Conservation (phyloP, 2,329 filamentous ascomycete genomes). For the Colletotrichum spaethianum region DNA sequence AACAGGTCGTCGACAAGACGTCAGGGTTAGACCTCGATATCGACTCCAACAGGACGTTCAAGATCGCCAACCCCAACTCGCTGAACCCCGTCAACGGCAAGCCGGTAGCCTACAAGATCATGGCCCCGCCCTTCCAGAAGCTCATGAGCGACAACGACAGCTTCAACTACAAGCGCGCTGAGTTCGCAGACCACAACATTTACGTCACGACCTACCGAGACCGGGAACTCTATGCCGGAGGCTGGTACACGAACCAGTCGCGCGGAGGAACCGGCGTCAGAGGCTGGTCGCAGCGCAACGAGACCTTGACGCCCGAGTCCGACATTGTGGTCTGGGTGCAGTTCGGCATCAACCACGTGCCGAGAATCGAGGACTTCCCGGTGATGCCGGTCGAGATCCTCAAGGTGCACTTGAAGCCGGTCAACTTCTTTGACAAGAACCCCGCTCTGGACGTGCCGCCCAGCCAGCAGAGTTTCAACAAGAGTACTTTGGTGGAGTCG, state of each 20-base stretch:
- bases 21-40: slow-evolving; percentile 23
- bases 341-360: slow-evolving; percentile 70
- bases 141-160: slow-evolving; percentile 37
- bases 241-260: slow-evolving; percentile 39
- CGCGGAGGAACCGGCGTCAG: slow-evolving; percentile 32
- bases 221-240: slow-evolving; percentile 36
- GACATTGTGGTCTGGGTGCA: slow-evolving; percentile 66
- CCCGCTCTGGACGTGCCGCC: slow-evolving; percentile 56
- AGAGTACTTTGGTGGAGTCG: slow-evolving; percentile 29
- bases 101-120: slow-evolving; percentile 41
- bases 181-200: slow-evolving; percentile 38
- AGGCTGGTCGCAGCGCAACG: slow-evolving; percentile 32
- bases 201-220: slow-evolving; percentile 39
- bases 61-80: slow-evolving; percentile 39
- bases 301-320: slow-evolving; percentile 22
- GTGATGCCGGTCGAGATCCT: slow-evolving; percentile 72
- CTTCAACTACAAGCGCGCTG: slow-evolving; percentile 38
- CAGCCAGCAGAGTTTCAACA: slow-evolving; percentile 39
- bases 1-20: slow-evolving; percentile 33
- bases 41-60: slow-evolving; percentile 34
- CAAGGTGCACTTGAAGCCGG: slow-evolving; percentile 62
- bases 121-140: slow-evolving; percentile 35
- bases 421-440: slow-evolving; percentile 67
- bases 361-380: slow-evolving; percentile 70
- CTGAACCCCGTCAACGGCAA: slow-evolving; percentile 39